phyloP scores from a whole-genome alignment of 2,329 filamentous ascomycete genomes.

The Hypoxylon sp. region DNA sequence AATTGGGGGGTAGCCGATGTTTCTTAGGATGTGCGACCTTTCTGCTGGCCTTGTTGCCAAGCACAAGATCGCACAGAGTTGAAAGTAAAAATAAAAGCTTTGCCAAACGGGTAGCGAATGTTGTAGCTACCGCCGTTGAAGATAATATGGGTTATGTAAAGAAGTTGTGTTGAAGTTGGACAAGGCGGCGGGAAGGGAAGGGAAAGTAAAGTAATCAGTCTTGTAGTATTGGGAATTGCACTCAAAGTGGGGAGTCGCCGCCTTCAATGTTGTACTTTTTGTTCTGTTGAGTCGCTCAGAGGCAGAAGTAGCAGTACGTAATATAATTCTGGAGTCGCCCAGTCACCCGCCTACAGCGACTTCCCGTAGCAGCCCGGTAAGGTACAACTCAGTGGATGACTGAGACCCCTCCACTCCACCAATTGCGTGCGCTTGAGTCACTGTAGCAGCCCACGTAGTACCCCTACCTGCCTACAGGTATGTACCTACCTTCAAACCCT shows the following conservation, averaged over 20 bases:
- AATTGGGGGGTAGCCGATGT: not conserved
- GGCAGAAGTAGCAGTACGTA: constrained; percentile 41
- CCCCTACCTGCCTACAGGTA: no score
- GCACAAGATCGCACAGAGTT: constrained; percentile 23
- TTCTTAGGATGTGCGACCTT: constrained; percentile 19
- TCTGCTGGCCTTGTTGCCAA: constrained; percentile 27
- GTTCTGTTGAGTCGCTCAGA: constrained; percentile 13
- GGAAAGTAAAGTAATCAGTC: not conserved
- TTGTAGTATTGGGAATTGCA: constrained; percentile 11
- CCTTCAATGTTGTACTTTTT: constrained; percentile 20
- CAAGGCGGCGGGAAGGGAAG: constrained; percentile 6
- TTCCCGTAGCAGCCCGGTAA: not conserved
- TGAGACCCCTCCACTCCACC: no score
- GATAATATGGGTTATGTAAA: constrained; percentile 6
- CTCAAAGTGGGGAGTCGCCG: constrained; percentile 9
- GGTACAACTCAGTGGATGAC: no score
- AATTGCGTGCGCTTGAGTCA: constrained; percentile 5
- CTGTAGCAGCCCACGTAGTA: constrained; percentile 20
- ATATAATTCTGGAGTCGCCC: constrained; percentile 23
- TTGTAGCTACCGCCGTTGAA: constrained; percentile 11
- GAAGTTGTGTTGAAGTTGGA: constrained; percentile 15
- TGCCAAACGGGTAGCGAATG: constrained; percentile 10
- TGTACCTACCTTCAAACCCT: no score
- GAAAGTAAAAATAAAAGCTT: not conserved
- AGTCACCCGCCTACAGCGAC: constrained; percentile 13